Base-by-base conservation (phyloP, 176 grass and related monocot genomes). In the Oryza australiensis region DNA sequence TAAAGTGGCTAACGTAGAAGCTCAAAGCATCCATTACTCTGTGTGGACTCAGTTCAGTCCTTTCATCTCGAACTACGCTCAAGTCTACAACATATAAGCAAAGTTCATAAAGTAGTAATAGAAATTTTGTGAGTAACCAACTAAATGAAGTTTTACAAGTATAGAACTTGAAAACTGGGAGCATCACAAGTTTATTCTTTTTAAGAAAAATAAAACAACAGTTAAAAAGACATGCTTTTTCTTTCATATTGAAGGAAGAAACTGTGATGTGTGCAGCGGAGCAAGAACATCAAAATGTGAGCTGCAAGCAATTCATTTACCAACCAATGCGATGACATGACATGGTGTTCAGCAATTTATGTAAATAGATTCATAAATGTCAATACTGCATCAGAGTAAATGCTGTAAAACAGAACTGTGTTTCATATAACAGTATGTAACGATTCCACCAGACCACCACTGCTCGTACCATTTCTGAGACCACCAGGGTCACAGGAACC, bases 11-110 rank as follows among this genome's bases (percentile, higher is more conserved):
- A 60, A 89, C 85, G 76, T 98, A 95, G 16, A 86, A 95, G 34
- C 82, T 90, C 82, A 98, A 84, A 70, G 95, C 84, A 82, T 65
- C 41, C 95, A 98, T 98, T 66, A 98, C 90, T 82, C 51, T 89
- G 75, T 86, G 62, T 86, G 92, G 95, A 89, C 87, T 88, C 81
- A 95, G 76, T 88, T 84, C 77, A 78, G 33, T 79, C 75, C 66
- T 95, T 91, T 87, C 59, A 79, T 91, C 82, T 80, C 79, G 87
- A 90, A 84, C 40, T 62, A 86, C 84, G 59, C 85, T 80, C 32
- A 98, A 69, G 41, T 91, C 95, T 98, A 81, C 74, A 92, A 60
- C 62, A 88, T 82, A 73, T 63, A 72, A 18, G 0, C 69, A 88
- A 75, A 70, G 40, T 34, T 79, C 22, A 79, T 75, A 34, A 82